Base-by-base conservation (phyloP, 2,329 filamentous ascomycete genomes). In the Aspergillus glaucus region DNA sequence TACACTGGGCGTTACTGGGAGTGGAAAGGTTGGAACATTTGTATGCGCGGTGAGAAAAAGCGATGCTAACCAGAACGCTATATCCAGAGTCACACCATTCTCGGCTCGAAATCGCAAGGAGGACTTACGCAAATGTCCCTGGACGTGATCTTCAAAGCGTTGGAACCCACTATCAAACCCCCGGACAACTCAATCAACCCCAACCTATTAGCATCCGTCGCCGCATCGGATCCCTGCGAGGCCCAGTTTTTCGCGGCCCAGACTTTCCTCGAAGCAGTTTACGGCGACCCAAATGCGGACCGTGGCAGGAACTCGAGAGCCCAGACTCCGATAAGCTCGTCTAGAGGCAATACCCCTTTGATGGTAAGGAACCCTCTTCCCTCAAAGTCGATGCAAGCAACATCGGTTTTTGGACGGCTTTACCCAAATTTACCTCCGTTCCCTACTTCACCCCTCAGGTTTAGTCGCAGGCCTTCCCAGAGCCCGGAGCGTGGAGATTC, bases 1-100 rank as follows among this genome's bases (percentile, higher is more conserved):
- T 26, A 97, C 93, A 6, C 70, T 98, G 50, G 93, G 93, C 14
- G 90, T 96, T 40, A 96, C 92, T 6, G 93, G 93, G 10, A 96
- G 91, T 44, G 93, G 93, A 68, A 98, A 98, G 84, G 92, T 95
- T 39, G n/a, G 52, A 32, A 22, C 10, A n/a, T 9, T 28, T 43
- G 21, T 21, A 45, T 24, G 17, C 28, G 8, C 40, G 41, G 17
- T 22, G 32, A 41, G 47, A 24, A 22, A 52, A 45, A 43, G 50
- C 61, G 34, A 51, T 50, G 9, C 17, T 40, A 40, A 40, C 17
- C n/a, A 22, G 14, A 1, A 19, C 34, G 22, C 26, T n/a, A 39
- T 24, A 26, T 45, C 40, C 63, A 96, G 92, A 94, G 88, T 54
- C 92, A 98, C 67, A 98, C 93, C 0, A 95, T 97, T 51, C 80